Conservation (phyloP, 768 basidiomycete genomes). For the Gymnopilus junonius region DNA sequence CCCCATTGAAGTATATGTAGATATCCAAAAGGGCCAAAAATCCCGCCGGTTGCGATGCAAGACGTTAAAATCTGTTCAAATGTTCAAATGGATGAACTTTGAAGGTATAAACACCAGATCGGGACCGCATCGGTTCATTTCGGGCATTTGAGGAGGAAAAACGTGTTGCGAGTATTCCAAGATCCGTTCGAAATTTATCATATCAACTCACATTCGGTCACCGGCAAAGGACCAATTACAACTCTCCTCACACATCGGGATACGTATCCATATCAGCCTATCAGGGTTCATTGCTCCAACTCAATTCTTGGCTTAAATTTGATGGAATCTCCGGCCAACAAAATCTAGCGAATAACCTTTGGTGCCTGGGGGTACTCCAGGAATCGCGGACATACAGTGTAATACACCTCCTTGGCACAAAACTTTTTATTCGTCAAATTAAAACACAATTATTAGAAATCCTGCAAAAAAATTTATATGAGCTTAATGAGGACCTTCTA, state of each 20-base stretch:
- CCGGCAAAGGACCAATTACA: conserved; percentile 8
- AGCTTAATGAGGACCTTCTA: too few relatives aligned
- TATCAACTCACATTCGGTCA: conserved; percentile 12
- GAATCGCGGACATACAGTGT: conserved; percentile 7
- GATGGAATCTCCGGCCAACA: not conserved
- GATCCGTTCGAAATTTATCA: conserved; percentile 6
- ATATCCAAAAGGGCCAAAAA: conserved; percentile 13
- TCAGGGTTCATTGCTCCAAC: not conserved
- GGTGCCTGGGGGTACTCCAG: conserved; percentile 2
- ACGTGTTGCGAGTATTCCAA: conserved; percentile 3
- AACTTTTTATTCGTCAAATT: too few relatives aligned
- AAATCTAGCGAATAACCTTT: not conserved
- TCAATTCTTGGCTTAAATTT: not conserved
- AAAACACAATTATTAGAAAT: too few relatives aligned
- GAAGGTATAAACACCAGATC: conserved; percentile 3
- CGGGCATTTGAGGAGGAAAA: conserved; percentile 4
- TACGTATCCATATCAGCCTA: conserved; percentile 8
- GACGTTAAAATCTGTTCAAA: not conserved
- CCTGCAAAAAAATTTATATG: too few relatives aligned
- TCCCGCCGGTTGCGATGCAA: conserved; percentile 17
- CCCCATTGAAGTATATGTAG: conserved; percentile 7
- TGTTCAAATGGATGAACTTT: not conserved
- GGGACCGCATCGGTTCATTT: conserved; percentile 12
- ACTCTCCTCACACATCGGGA: conserved; percentile 12
- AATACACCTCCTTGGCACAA: too few relatives aligned